Evolutionary conservation across 176 grass and related monocot species (phyloP), one percentile per base, ranked within the genome.

Genomic region (Miscanthus lutarioriparius): DNA sequence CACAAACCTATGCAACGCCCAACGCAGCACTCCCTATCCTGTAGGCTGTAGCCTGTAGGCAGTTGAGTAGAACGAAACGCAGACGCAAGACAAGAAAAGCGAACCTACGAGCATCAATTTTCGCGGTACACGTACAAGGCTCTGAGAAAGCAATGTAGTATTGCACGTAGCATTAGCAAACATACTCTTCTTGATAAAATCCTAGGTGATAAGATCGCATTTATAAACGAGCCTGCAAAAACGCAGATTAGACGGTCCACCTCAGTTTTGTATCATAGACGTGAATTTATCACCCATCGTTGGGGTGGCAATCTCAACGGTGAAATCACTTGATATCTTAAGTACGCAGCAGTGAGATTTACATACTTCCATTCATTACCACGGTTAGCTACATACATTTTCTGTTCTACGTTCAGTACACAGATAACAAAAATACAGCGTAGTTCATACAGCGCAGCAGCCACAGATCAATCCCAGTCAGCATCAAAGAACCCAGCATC

Each of bases 401-500:
- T 80, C 49, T 70, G 70, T 53, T 64, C 41, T 84, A 75, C 17
- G 77, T 86, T 69, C 11, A 69, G 7, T 26, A 49, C 41, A 44
- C 17, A 47, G 48, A 71, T 76, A 23, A 58, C 48, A 51, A 70
- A 37, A 67, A 63, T 70, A 86, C 64, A 22, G 63, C 35, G 4
- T 75, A 81, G 69, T 86, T 87, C 77, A 84, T 77, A 84, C 47
- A 53, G 10, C 61, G 28, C 68, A 58, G 40, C 23, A 37, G 37
- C 64, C 14, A 37, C 74, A 79, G 43, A 85, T 79, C 92, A 99
- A 44, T 99, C 93, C 97, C 91, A 96, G 82, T 99, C 96, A 74
- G 90, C 93, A 74, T 99, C 96, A 70, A 99, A 99, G 91, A 99
- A 99, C 64, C 97, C 97, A 5, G 93, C 97, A 10, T 99, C 97